Conservation (phyloP, 148 eudicot species). For the Persicaria tinctoria region DNA sequence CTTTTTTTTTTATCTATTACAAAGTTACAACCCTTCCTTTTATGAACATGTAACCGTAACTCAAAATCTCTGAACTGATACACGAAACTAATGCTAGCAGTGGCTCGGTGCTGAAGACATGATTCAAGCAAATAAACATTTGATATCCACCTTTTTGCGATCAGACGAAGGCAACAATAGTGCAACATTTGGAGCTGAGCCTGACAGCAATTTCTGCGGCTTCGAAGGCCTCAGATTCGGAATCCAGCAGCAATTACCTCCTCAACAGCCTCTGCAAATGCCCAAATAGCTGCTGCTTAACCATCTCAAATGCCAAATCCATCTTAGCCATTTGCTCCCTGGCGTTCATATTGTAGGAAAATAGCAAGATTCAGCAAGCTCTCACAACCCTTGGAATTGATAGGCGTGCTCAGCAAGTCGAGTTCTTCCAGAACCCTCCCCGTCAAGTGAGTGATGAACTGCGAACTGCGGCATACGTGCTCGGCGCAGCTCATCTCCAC, state of each 20-base stretch:
- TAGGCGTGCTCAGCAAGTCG: slow-evolving; percentile 53
- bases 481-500: slow-evolving; percentile 82
- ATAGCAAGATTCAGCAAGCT: slow-evolving; percentile 80
- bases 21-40: too few relatives aligned
- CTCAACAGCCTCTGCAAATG: slow-evolving; percentile 63
- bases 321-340: slow-evolving; percentile 71
- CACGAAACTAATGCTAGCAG: too few relatives aligned
- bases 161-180: background rate
- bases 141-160: slow-evolving; percentile 5
- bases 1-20: too few relatives aligned
- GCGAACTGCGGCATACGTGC: slow-evolving; percentile 80
- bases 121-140: background rate
- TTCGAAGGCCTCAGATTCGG: background rate
- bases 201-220: slow-evolving; percentile 1
- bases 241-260: slow-evolving; percentile 44
- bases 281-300: slow-evolving; percentile 81
- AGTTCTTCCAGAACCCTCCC: slow-evolving; percentile 73
- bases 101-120: background rate
- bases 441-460: slow-evolving; percentile 77
- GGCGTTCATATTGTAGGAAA: slow-evolving; percentile 78
- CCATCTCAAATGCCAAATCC: slow-evolving; percentile 67
- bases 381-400: slow-evolving; percentile 83
- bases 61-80: too few relatives aligned
- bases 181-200: background rate
- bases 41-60: too few relatives aligned